Evolutionary conservation across 805 yeast genomes (phyloP).

Genomic region (Nakazawaea ernobii): DNA sequence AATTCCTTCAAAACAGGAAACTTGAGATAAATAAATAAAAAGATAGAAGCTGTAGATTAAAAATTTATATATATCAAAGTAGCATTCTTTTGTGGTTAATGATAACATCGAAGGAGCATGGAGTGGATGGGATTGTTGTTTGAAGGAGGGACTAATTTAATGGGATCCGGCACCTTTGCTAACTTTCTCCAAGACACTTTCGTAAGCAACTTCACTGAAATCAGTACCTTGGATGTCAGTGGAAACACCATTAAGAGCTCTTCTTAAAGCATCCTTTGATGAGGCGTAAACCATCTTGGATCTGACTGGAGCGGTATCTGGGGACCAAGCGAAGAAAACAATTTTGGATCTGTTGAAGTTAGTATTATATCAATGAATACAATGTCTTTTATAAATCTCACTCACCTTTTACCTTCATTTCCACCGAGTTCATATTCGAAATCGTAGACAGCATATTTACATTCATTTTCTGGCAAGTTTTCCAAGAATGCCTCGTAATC

Average conservation of each 20-base stretch:
- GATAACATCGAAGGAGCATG: too few relatives aligned
- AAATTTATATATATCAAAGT: too few relatives aligned
- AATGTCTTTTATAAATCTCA: too few relatives aligned
- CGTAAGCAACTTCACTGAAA: constrained; percentile 93
- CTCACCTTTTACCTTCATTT: constrained; percentile 91
- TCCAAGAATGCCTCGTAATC: constrained; percentile 85
- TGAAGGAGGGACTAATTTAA: constrained; percentile 18
- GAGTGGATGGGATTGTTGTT: too few relatives aligned
- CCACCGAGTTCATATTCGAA: constrained; percentile 88
- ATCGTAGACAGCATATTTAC: constrained; percentile 95
- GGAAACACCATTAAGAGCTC: constrained; percentile 92
- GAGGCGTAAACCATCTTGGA: constrained; percentile 97
- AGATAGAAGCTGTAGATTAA: background rate
- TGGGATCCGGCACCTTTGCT: constrained; percentile 73
- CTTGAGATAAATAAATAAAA: background rate
- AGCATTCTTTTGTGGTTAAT: too few relatives aligned
- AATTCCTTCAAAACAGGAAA: constrained; percentile 4
- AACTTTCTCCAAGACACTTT: constrained; percentile 84
- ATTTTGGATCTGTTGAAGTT: constrained; percentile 41
- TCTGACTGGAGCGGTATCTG: constrained; percentile 94
- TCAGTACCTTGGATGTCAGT: constrained; percentile 98
- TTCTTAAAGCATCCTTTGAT: constrained; percentile 96
- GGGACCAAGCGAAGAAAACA: constrained; percentile 86
- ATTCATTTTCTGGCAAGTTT: constrained; percentile 90
- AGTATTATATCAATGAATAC: too few relatives aligned